Conservation (phyloP, 1,284 basidiomycete species). For the Cryptococcus deneoformans region DNA sequence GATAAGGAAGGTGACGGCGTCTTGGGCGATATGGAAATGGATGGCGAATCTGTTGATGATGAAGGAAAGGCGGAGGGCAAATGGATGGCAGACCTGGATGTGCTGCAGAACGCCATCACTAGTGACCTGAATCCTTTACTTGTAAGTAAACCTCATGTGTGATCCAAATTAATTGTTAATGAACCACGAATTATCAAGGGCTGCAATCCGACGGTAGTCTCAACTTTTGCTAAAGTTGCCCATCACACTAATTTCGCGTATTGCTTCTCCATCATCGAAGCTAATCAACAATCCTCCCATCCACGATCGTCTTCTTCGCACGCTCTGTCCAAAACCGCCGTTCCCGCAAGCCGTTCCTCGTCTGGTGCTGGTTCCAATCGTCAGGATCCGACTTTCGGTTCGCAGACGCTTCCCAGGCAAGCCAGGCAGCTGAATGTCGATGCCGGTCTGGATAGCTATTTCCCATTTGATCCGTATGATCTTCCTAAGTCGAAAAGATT, state of each 20-base stretch:
- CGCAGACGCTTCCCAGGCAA: conserved; percentile 29
- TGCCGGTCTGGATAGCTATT: conserved; percentile 86
- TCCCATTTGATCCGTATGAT: conserved; percentile 98
- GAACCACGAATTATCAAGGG: conserved; percentile 53
- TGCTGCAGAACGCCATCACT: conserved; percentile 76
- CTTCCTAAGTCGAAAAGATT: conserved; percentile 59
- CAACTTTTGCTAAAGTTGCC: conserved; percentile 95
- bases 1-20: conserved; percentile 56
- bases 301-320: conserved; percentile 21
- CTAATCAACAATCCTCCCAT: conserved; percentile 57
- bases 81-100: conserved; percentile 81
- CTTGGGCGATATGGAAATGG: conserved; percentile 53
- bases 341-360: conserved; percentile 1
- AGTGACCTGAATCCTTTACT: conserved; percentile 87
- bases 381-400: too few species aligned
- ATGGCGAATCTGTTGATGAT: conserved; percentile 42
- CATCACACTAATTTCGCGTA: conserved; percentile 90
- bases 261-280: conserved; percentile 89
- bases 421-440: conserved; percentile 53
- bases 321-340: neutral
- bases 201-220: conserved; percentile 85
- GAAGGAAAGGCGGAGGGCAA: conserved; percentile 50
- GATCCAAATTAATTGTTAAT: neutral
- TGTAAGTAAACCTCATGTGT: conserved; percentile 51
- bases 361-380: conserved; percentile 8